Evolutionary conservation across 352 stramenopile species (phyloP).

Genomic region (Thraustotheca clavata): DNA sequence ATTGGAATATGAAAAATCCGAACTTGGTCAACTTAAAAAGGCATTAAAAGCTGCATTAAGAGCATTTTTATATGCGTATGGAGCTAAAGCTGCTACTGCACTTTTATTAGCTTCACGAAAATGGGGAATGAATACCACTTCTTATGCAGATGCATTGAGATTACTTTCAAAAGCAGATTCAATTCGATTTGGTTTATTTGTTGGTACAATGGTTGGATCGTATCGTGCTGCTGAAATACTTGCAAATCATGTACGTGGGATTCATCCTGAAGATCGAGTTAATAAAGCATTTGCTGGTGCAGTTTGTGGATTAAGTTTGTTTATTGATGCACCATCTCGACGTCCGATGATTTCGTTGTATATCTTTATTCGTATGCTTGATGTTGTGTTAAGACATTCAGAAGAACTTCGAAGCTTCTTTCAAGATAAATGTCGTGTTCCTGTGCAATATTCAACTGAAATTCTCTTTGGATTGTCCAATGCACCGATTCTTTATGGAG

Average conservation of each 20-base stretch:
- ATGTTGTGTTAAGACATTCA: constrained; percentile 67
- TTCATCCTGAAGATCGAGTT: constrained; percentile 33
- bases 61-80: constrained; percentile 65
- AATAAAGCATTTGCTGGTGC: constrained; percentile 59
- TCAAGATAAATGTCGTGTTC: not conserved
- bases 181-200: constrained; percentile 70
- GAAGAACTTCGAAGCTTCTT: constrained; percentile 24
- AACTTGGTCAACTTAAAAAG: constrained; percentile 39
- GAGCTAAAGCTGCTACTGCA: constrained; percentile 74
- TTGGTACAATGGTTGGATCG: constrained; percentile 59
- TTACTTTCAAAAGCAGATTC: constrained; percentile 58
- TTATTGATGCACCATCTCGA: constrained; percentile 56
- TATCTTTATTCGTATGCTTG: constrained; percentile 79
- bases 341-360: constrained; percentile 73
- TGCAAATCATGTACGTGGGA: constrained; percentile 31
- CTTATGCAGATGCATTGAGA: constrained; percentile 63
- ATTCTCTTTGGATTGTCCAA: constrained; percentile 68
- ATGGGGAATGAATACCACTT: constrained; percentile 65
- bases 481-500: constrained; percentile 70
- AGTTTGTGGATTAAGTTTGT: constrained; percentile 52
- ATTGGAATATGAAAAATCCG: constrained; percentile 25
- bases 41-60: constrained; percentile 38
- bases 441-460: constrained; percentile 50
- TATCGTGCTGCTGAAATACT: constrained; percentile 59
- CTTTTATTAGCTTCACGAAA: constrained; percentile 68